phyloP scores from a whole-genome alignment of 2,329 filamentous ascomycete genomes.

The Verruconis gallopava region DNA sequence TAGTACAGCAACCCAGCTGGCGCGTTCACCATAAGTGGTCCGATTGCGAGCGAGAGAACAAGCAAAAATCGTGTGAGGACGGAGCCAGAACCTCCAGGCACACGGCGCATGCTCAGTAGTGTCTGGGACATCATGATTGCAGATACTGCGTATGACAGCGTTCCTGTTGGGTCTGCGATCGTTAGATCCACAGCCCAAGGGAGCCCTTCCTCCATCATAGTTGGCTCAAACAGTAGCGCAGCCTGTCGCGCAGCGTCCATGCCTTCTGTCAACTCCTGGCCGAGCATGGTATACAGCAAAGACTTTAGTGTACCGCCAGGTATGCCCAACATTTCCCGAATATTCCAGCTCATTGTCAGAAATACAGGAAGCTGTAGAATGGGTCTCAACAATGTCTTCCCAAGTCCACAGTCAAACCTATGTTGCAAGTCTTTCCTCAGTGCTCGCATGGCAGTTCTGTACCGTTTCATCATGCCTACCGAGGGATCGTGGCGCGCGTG shows the following conservation, averaged over 20 bases:
- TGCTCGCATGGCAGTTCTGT: not conserved
- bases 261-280: not conserved
- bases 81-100: not conserved
- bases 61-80: constrained; percentile 1
- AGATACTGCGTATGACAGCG: not conserved
- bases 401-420: not conserved
- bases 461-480: constrained; percentile 6
- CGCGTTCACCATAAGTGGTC: constrained; percentile 1
- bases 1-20: constrained; percentile 9
- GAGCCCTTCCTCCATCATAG: constrained; percentile 7
- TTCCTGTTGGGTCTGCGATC: constrained; percentile 6
- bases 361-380: constrained; percentile 24
- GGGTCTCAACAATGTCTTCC: not conserved
- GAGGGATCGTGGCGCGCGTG: constrained; percentile 15
- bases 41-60: not conserved
- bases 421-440: not conserved
- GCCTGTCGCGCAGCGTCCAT: not conserved
- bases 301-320: constrained; percentile 8
- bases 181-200: constrained; percentile 7
- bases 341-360: constrained; percentile 23
- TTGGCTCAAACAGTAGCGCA: constrained; percentile 4
- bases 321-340: constrained; percentile 22
- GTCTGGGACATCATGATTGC: constrained; percentile 4
- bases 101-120: not conserved
- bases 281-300: not conserved